Evolutionary conservation across 1,139 yeast species (phyloP).

Genomic region (Kodamaea suecica): DNA sequence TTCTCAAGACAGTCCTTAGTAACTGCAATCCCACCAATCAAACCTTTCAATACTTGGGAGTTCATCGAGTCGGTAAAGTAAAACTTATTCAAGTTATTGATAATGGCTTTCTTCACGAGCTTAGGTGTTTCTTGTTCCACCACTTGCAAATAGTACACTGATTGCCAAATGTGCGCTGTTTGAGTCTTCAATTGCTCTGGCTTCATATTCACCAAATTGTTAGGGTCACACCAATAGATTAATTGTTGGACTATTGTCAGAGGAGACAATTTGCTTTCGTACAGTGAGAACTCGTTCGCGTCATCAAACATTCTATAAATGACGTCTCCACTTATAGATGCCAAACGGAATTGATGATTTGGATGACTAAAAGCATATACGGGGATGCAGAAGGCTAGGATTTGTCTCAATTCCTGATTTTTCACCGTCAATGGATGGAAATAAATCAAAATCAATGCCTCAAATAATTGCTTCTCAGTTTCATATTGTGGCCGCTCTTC

Average conservation of each 20-base stretch:
- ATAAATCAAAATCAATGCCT: constrained; percentile 67
- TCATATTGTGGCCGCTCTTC: constrained; percentile 24
- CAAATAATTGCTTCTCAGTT: constrained; percentile 50
- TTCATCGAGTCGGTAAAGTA: constrained; percentile 30
- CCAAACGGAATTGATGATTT: constrained; percentile 67
- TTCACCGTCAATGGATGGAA: constrained; percentile 64
- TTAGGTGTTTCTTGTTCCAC: constrained; percentile 53
- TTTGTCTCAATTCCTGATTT: constrained; percentile 73
- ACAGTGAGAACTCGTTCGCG: constrained; percentile 30
- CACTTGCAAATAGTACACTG: constrained; percentile 52
- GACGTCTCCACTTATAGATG: constrained; percentile 65
- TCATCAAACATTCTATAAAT: constrained; percentile 52
- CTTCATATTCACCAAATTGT: constrained; percentile 54
- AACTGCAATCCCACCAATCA: constrained; percentile 34
- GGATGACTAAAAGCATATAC: constrained; percentile 81
- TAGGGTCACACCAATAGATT: constrained; percentile 84
- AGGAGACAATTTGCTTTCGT: constrained; percentile 43
- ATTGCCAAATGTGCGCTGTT: constrained; percentile 57
- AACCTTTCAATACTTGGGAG: constrained; percentile 29
- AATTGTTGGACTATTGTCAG: constrained; percentile 69
- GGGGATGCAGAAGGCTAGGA: constrained; percentile 84
- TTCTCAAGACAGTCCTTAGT: constrained; percentile 28
- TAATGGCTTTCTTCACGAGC: constrained; percentile 53
- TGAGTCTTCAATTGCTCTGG: constrained; percentile 40
- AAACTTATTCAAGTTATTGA: constrained; percentile 53